Conservation (phyloP, 768 basidiomycete species). For the Russula vinacea region DNA sequence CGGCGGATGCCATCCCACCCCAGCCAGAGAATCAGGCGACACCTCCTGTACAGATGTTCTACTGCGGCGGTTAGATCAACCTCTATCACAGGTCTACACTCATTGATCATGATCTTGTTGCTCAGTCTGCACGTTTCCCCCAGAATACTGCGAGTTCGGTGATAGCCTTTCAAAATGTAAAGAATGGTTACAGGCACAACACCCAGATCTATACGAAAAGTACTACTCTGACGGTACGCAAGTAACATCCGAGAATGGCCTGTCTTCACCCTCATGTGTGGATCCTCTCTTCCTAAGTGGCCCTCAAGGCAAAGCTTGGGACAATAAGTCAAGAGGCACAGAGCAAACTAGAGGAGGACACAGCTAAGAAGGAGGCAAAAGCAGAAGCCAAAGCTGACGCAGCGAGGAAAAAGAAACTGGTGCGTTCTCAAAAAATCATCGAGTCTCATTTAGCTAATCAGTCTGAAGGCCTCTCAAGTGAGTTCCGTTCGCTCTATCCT, state of each 20-base stretch:
- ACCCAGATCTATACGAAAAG: slow-evolving; percentile 66
- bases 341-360: slow-evolving; percentile 74
- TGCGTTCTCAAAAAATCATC: slow-evolving; percentile 29
- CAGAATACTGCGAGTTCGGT: slow-evolving; percentile 97
- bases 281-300: slow-evolving; percentile 47
- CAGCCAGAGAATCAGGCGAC: slow-evolving; percentile 28
- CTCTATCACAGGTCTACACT: slow-evolving; percentile 12
- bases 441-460: not conserved
- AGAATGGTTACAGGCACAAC: slow-evolving; percentile 74
- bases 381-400: slow-evolving; percentile 72
- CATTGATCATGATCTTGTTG: slow-evolving; percentile 16
- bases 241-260: not conserved
- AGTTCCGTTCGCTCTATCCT: not conserved
- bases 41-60: slow-evolving; percentile 32
- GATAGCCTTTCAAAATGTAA: slow-evolving; percentile 86
- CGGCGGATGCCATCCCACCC: slow-evolving; percentile 32
- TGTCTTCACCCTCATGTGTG: not conserved
- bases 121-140: slow-evolving; percentile 84
- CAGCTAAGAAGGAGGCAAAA: slow-evolving; percentile 72
- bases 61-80: slow-evolving; percentile 34
- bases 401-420: slow-evolving; percentile 83
- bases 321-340: slow-evolving; percentile 78
- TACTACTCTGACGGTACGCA: slow-evolving; percentile 84
- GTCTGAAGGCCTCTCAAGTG: slow-evolving; percentile 38
- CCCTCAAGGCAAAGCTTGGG: slow-evolving; percentile 72